Base-by-base conservation (phyloP, 345 rosid genomes). In the Hypericum perforatum region DNA sequence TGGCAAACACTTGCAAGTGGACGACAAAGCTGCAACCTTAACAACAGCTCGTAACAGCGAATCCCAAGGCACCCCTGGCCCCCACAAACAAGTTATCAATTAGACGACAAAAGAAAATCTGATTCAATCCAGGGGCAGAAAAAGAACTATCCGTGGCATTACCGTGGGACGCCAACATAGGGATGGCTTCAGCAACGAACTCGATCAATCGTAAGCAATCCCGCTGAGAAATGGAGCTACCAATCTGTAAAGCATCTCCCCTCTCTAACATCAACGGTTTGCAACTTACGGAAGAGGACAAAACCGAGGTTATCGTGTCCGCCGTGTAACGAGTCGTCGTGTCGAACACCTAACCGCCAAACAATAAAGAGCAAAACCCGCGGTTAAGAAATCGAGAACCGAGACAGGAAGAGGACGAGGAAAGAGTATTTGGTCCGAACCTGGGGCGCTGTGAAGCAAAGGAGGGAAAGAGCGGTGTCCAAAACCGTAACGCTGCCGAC, bases 371-470 rank as follows among this genome's bases (percentile, higher is more conserved):
- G 38, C 11, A n/a, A 29, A 65, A 38, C 29, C 32, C 32, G 32
- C 32, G 4, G 32, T 22, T 22, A 22, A 22, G 32, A 13, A 10
- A 16, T 11, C 38, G 39, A 16, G 13, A 11, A 12, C 7, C 6
- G 7, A 32, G 45, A 22, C 43, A 5, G 39, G 9, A 12, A 38
- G 0, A 42, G 45, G 12, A n/a, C 3, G 43, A 41, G 9, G 10
- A 59, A 45, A 7, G 6, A 16, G 12, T 7, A 46, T 46, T 11
- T 6, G 39, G 22, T 16, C 49, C 58, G 41, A 39, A 82, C 97
- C 84, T 79, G 76, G 43, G 89, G 78, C 10, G 86, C 76, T 49
- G 64, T 76, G 77, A 85, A 81, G 79, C 89, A 74, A 83, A 82
- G 70, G 56, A 79, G 72, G 15, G 95, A 81, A 32, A 82, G 68